phyloP scores from a whole-genome alignment of 2,329 filamentous ascomycete species.

The Neofusicoccum sp. region DNA sequence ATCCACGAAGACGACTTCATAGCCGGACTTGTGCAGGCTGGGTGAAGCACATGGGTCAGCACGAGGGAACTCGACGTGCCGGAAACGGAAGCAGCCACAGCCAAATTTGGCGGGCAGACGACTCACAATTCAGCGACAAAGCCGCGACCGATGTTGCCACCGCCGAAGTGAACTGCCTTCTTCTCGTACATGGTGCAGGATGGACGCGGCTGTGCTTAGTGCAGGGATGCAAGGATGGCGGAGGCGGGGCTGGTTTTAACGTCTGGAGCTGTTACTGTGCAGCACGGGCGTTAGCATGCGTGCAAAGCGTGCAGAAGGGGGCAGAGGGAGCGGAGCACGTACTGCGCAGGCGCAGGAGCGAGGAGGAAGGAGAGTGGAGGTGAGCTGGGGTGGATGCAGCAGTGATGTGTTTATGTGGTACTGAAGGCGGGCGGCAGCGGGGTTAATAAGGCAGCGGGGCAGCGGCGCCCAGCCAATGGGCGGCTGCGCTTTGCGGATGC shows the following conservation, averaged over 20 bases:
- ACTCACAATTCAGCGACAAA: conserved; percentile 39
- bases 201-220: not conserved
- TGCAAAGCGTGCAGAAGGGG: not conserved
- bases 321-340: conserved; percentile 5
- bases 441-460: conserved; percentile 14
- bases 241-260: not conserved
- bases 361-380: conserved; percentile 7
- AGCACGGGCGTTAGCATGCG: not conserved
- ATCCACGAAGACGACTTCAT: conserved; percentile 94
- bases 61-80: not conserved
- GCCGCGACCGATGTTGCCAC: conserved; percentile 54
- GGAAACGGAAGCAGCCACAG: not conserved
- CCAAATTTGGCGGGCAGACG: no score
- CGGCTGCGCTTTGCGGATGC: not conserved
- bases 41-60: conserved; percentile 29
- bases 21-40: conserved; percentile 90
- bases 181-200: conserved; percentile 32
- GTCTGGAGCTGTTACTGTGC: not conserved
- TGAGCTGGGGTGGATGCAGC: conserved; percentile 8
- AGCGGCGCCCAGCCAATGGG: conserved; percentile 3
- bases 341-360: not conserved
- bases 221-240: not conserved
- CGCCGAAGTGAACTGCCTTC: conserved; percentile 55
- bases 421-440: conserved; percentile 2
- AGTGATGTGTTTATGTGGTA: conserved; percentile 13